phyloP scores from a whole-genome alignment of 768 basidiomycete species.

The Cystobasidium ongulense region DNA sequence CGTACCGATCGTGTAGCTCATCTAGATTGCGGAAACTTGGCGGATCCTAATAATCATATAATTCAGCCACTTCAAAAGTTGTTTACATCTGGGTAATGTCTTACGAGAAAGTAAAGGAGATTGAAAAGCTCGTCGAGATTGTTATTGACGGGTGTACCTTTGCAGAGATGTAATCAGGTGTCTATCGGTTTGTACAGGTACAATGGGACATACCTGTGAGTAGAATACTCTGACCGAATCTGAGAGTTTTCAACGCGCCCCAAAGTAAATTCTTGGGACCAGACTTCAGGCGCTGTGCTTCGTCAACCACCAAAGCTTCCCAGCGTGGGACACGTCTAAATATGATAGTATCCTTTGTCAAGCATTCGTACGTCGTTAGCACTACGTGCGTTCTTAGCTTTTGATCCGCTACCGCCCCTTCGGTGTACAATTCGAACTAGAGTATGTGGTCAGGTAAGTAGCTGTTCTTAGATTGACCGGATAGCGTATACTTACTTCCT shows the following conservation, averaged over 20 bases:
- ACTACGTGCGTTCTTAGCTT: constrained; percentile 64
- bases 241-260: constrained; percentile 23
- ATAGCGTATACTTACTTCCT: not conserved
- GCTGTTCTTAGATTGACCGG: not conserved
- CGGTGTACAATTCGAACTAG: constrained; percentile 31
- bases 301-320: constrained; percentile 90
- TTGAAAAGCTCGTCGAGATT: constrained; percentile 95
- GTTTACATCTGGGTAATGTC: no score
- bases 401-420: constrained; percentile 5
- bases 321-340: constrained; percentile 79
- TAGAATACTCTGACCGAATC: constrained; percentile 32
- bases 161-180: constrained; percentile 55
- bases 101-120: constrained; percentile 79
- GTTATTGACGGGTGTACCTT: constrained; percentile 81
- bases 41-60: constrained; percentile 50
- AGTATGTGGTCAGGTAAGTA: not conserved
- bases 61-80: no score
- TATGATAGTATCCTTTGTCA: constrained; percentile 57
- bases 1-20: constrained; percentile 63
- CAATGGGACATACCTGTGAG: constrained; percentile 73
- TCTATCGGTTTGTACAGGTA: constrained; percentile 69
- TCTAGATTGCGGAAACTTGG: constrained; percentile 67
- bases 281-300: constrained; percentile 64
- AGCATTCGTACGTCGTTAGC: constrained; percentile 79
- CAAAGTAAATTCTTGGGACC: constrained; percentile 49